A percentile compares a stretch with the other conserved stretches of the same genome.
These are phyloP conservation scores for Gymnopus androsaceus DNA, from an alignment of 1,284 basidiomycete genomes.

Conservation along the genomic window DNA sequence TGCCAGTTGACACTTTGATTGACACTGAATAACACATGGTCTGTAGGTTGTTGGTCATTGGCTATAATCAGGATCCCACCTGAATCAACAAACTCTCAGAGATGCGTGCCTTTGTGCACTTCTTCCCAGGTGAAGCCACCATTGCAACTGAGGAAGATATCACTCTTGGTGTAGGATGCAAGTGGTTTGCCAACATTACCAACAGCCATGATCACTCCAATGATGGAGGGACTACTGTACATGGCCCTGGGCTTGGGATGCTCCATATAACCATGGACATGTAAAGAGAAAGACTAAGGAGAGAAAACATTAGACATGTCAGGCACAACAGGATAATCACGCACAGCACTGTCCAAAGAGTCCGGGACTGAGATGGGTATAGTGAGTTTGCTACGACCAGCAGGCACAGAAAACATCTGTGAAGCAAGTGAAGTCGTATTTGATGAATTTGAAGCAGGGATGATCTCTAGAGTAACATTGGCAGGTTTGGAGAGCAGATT, in stretches of 20 bases:
- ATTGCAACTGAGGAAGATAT: constrained; percentile 96
- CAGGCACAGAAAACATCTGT: constrained; percentile 10
- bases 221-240: constrained; percentile 88
- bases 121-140: constrained; percentile 98
- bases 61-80: constrained; percentile 92
- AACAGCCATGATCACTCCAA: constrained; percentile 93
- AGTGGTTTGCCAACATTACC: constrained; percentile 94
- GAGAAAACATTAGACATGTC: not conserved
- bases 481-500: constrained; percentile 11
- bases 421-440: not conserved
- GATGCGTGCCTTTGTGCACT: constrained; percentile 95
- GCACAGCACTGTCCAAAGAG: constrained; percentile 43
- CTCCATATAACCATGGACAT: constrained; percentile 96
- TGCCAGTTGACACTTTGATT: constrained; percentile 89
- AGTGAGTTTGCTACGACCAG: constrained; percentile 10
- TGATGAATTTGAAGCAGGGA: constrained; percentile 4
- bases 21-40: constrained; percentile 85
- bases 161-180: constrained; percentile 81
- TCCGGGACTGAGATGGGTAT: constrained; percentile 12
- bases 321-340: constrained; percentile 25
- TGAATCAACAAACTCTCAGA: constrained; percentile 98
- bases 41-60: constrained; percentile 93
- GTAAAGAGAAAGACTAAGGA: constrained; percentile 77
- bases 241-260: constrained; percentile 88
- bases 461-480: constrained; percentile 10